Evolutionary conservation across 129 eudicot genomes (phyloP).

Genomic region (Flaveria trinervia): DNA sequence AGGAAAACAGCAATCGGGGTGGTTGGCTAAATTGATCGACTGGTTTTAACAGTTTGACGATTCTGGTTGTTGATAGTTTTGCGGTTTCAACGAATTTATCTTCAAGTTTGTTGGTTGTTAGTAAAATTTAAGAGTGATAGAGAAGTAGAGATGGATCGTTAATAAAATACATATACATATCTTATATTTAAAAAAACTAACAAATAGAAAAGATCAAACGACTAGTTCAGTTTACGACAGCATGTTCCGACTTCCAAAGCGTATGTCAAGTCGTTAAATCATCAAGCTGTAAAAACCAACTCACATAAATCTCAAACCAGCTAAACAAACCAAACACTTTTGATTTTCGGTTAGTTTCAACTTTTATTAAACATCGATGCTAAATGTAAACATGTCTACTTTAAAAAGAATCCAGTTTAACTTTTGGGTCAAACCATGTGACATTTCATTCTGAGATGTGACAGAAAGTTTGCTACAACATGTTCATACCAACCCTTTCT

Average conservation of each 20-base stretch:
- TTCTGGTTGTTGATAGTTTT: not conserved
- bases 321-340: not conserved
- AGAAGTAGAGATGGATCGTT: too few relatives aligned
- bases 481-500: conserved; percentile 28
- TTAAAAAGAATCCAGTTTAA: not conserved
- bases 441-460: conserved; percentile 17
- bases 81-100: not conserved
- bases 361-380: too few relatives aligned
- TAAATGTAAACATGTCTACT: not conserved
- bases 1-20: not conserved
- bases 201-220: too few relatives aligned
- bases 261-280: not conserved
- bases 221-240: too few relatives aligned
- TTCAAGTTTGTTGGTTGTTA: not conserved
- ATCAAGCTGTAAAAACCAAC: not conserved
- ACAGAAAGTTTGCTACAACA: conserved; percentile 25
- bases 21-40: not conserved
- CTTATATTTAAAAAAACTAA: too few relatives aligned
- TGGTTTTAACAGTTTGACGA: not conserved
- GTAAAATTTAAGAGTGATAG: not conserved
- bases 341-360: not conserved
- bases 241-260: not conserved
- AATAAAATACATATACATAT: too few relatives aligned
- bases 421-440: conserved; percentile 24
- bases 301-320: not conserved